Conservation (phyloP, 306 rosid genomes). For the Lathyrus tuberosus region DNA sequence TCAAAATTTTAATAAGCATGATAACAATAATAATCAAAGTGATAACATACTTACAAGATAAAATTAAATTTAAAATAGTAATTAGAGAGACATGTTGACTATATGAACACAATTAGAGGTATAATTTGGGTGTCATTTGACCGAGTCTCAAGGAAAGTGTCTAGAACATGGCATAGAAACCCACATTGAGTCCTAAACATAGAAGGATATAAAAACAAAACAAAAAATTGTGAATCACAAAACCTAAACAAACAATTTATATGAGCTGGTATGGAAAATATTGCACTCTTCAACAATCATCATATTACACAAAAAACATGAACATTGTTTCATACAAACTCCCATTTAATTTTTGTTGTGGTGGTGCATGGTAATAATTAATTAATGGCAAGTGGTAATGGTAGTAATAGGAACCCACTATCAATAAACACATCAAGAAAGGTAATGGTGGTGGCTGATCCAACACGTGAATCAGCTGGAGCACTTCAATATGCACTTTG, state of each 20-base stretch:
- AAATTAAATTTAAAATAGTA: neutral
- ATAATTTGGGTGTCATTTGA: slow-evolving; percentile 37
- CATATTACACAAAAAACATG: neutral
- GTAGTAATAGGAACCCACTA: slow-evolving; percentile 17
- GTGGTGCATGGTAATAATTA: neutral
- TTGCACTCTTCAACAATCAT: neutral
- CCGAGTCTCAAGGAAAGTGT: slow-evolving; percentile 51
- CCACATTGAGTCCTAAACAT: slow-evolving; percentile 32
- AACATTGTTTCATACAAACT: neutral
- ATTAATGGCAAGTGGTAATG: slow-evolving; percentile 46
- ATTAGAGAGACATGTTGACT: neutral
- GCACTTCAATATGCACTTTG: slow-evolving; percentile 75
- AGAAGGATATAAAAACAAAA: slow-evolving; percentile 30
- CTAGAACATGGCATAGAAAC: neutral
- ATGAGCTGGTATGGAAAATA: slow-evolving; percentile 37
- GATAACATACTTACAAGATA: neutral
- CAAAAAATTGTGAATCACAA: slow-evolving; percentile 39
- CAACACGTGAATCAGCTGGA: slow-evolving; percentile 69
- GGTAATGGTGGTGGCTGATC: slow-evolving; percentile 78
- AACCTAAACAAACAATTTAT: slow-evolving; percentile 32
- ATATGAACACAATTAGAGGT: neutral
- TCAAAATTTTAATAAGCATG: no score
- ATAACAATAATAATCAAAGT: no score
- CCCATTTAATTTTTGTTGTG: neutral
- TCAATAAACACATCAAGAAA: slow-evolving; percentile 36